Base-by-base conservation (phyloP, 2,329 filamentous ascomycete genomes). In the Botryosphaeria dothidea region DNA sequence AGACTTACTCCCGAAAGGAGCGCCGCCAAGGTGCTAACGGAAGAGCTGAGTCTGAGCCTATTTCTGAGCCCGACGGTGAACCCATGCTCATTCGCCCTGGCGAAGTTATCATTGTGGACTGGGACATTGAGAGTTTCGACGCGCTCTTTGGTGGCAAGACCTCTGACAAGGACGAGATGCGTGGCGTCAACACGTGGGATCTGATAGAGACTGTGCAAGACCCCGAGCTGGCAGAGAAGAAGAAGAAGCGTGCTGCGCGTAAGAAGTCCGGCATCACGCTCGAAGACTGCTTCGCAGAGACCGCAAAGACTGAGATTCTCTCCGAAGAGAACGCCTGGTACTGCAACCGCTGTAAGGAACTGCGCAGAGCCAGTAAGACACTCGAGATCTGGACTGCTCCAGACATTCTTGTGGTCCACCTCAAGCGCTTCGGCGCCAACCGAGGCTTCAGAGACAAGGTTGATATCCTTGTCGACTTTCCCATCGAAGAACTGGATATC, bases 251-350 rank as follows among this genome's bases (percentile, higher is more conserved):
- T 41, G 82, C 83, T 56, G 82, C 81, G 66, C 90, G 92, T 7
- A 85, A 84, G 71, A 91, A 90, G 77, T 84, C 88, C 62, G 95
- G 95, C 29, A 89, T 97, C 69, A 89, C 88, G 0, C 84, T 99
- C 4, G 90, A 95, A 23, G 93, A 97, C 71, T 99, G 95, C 74
- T 86, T 99, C 63, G 90, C 93, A 66, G 95, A 98, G 77, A 98
- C 97, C 70, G 92, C 95, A 73, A 94, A 94, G 75, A 91, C 93
- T 66, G 95, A 99, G 78, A 88, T 97, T 15, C 82, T 99, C 4
- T 97, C 94, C 0, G 92, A 97, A 75, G 91, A 96, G 73, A 96
- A 99, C 75, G 94, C 92, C 66, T 99, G 95, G 95, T 98, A 96
- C 75, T 99, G 95, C 74, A 94, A 92, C 65, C 88, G 92, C 31